Base-by-base conservation (phyloP, 2,329 filamentous ascomycete species). In the Xylaria polymorpha region DNA sequence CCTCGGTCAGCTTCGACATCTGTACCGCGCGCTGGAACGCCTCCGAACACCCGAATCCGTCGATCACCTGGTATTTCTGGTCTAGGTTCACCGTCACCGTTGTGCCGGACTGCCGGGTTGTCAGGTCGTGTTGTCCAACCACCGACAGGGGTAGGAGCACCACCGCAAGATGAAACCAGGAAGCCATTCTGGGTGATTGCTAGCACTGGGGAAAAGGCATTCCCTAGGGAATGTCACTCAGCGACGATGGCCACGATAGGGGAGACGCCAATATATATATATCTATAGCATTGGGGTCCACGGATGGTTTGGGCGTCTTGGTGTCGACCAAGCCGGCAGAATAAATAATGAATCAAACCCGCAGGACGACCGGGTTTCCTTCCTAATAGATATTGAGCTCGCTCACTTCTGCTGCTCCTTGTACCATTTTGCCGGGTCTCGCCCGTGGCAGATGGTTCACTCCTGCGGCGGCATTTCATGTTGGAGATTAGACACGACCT, bases 41-140 rank as follows among this genome's bases (percentile, higher is more conserved):
- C 67, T 85, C 80, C 0, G 83, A 85, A 67, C 84, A 80, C 35
- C 84, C 84, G 68, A 85, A 85, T 12, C 84, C 84, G 67, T 85
- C 83, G 51, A 85, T 83, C 5, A 67, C 72, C 57, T 81, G 80
- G 63, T 77, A 73, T 10, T 69, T 77, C 14, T 75, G 74, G 37
- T 65, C 71, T 1, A 76, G 60, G 20, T 77, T 72, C 7, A 81
- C 72, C 0, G 77, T 79, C 39, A 80, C 73, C 2, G 74, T 61
- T 1, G 73, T 68, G 15, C 46, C 44, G 8, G 70, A 68, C 41
- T 72, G 68, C 41, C 68, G 68, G 20, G 55, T 7, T 12, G 37
- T 6, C 4, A 69, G 25, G 39, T 41, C 58, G 6, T 50, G 55
- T 32, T 46, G 29, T 18, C 58, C 55, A 25, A 35, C 58, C 18